Percentiles rank a stretch among this genome's conserved stretches.
Evolutionary conservation across 768 basidiomycete genomes (phyloP).

Genomic region (Austroboletus festivus): DNA sequence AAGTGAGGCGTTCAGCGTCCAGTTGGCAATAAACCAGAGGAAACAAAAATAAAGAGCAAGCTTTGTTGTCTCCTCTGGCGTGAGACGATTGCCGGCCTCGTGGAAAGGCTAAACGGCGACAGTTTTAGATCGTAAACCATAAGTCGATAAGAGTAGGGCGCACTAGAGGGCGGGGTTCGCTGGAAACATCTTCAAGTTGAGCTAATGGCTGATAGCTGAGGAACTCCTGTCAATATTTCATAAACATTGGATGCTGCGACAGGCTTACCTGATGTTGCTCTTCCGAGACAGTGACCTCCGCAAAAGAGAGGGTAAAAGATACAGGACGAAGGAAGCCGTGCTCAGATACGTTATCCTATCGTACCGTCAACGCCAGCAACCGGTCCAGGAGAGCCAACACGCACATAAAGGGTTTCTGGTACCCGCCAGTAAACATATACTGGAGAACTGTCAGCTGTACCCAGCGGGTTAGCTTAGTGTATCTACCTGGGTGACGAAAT

Average conservation of each 20-base stretch:
- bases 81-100: slow-evolving; percentile 42
- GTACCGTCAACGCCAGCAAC: slow-evolving; percentile 2
- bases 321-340: slow-evolving; percentile 84
- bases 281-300: slow-evolving; percentile 26
- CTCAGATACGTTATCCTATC: slow-evolving; percentile 83
- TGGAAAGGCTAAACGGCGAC: slow-evolving; percentile 1
- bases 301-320: slow-evolving; percentile 64
- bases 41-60: slow-evolving; percentile 81
- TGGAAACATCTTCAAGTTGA: slow-evolving; percentile 13
- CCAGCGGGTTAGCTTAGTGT: background rate
- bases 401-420: slow-evolving; percentile 87
- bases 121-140: slow-evolving; percentile 5
- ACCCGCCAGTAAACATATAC: slow-evolving; percentile 63
- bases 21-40: slow-evolving; percentile 94
- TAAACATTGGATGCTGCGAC: background rate
- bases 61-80: slow-evolving; percentile 65
- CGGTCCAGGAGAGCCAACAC: slow-evolving; percentile 18
- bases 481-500: slow-evolving; percentile 79
- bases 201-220: slow-evolving; percentile 26
- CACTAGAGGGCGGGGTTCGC: slow-evolving; percentile 19
- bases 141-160: background rate
- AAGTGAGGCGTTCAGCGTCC: slow-evolving; percentile 80
- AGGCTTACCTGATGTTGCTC: slow-evolving; percentile 11
- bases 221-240: background rate
- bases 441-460: slow-evolving; percentile 14